Percentiles rank a stretch among this genome's conserved stretches.
Evolutionary conservation across 2,329 filamentous ascomycete genomes (phyloP).

Genomic region (Aspergillus ochraceus): DNA sequence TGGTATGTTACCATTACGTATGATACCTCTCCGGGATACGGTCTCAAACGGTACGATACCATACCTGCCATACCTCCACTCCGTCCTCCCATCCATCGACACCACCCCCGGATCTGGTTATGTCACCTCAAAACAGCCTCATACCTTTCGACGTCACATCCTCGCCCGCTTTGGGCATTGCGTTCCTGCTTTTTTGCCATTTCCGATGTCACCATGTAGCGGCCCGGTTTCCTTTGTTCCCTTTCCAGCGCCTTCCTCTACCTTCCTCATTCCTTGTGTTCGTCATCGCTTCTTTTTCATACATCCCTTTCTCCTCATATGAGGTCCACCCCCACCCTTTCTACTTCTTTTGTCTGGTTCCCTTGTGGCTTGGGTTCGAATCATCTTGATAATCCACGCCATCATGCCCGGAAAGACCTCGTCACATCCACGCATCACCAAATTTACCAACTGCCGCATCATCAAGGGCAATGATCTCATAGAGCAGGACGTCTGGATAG

Average conservation of each 20-base stretch:
- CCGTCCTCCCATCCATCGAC: no score
- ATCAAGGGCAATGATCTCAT: constrained; percentile 68
- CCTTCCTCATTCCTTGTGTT: constrained; percentile 13
- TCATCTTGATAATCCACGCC: constrained; percentile 1
- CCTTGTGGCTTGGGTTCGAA: constrained; percentile 18
- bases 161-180: no score
- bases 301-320: not conserved
- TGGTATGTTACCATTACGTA: no score
- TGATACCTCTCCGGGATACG: no score
- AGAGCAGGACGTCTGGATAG: constrained; percentile 83
- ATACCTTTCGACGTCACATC: not conserved
- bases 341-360: constrained; percentile 22
- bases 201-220: constrained; percentile 8
- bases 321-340: not conserved
- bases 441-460: constrained; percentile 85
- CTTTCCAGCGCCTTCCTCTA: constrained; percentile 5
- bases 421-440: constrained; percentile 62
- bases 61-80: no score
- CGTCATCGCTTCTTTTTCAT: not conserved
- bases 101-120: not conserved
- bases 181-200: not conserved
- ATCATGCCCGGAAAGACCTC: constrained; percentile 39
- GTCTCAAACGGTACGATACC: no score
- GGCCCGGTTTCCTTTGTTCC: not conserved
- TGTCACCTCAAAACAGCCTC: not conserved